Evolutionary conservation across 192 early-diverging fungal genomes (phyloP).

Genomic region (Phlyctochytrium planicorne): DNA sequence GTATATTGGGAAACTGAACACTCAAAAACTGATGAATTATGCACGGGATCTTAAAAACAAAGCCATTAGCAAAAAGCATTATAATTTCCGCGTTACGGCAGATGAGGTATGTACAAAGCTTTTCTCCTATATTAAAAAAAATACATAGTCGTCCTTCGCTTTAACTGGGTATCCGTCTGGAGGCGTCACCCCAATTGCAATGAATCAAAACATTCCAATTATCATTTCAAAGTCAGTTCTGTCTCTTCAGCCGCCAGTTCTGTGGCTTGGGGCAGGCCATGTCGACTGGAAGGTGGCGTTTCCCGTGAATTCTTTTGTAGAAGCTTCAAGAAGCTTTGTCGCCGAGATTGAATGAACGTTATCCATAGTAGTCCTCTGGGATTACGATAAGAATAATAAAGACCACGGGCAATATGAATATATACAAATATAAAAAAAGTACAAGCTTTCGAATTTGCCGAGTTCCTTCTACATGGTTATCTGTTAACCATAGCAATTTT

Average conservation of each 20-base stretch:
- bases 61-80: conserved; percentile 65
- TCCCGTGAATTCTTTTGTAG: conserved; percentile 60
- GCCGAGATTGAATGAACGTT: conserved; percentile 33
- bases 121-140: background rate
- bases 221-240: conserved; percentile 65
- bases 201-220: conserved; percentile 56
- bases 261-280: conserved; percentile 81
- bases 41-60: conserved; percentile 55
- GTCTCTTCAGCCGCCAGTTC: conserved; percentile 61
- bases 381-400: too few relatives aligned
- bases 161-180: conserved; percentile 70
- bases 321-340: conserved; percentile 36
- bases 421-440: too few relatives aligned
- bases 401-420: too few relatives aligned
- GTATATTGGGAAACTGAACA: conserved; percentile 62
- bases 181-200: conserved; percentile 38
- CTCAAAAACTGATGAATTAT: conserved; percentile 62
- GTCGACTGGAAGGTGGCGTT: conserved; percentile 82
- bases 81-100: conserved; percentile 72
- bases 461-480: conserved; percentile 2
- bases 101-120: conserved; percentile 31
- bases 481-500: conserved; percentile 2
- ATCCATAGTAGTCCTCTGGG: too few relatives aligned
- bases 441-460: background rate
- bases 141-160: conserved; percentile 45